phyloP scores from a whole-genome alignment of 495 filamentous ascomycete species.

The Neurospora sp. region DNA sequence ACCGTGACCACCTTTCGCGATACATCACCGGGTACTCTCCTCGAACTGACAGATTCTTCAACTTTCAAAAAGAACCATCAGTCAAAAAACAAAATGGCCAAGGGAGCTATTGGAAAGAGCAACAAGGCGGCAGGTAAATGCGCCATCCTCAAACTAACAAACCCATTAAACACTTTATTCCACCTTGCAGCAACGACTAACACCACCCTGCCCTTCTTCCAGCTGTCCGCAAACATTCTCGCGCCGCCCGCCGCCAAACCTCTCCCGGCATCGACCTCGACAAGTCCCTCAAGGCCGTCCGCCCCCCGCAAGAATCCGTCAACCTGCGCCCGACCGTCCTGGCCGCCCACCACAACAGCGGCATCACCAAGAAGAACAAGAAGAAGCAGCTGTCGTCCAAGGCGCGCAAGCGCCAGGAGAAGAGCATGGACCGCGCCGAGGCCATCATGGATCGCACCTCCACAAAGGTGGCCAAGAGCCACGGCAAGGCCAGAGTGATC shows the following conservation, averaged over 20 bases:
- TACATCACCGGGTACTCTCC: background rate
- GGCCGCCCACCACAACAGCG: constrained; percentile 47
- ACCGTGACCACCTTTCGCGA: background rate
- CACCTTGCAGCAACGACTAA: background rate
- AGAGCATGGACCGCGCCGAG: constrained; percentile 64
- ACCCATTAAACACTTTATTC: background rate
- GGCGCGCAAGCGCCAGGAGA: constrained; percentile 58
- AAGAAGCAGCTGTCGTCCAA: constrained; percentile 50
- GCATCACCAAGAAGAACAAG: constrained; percentile 53
- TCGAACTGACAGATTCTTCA: background rate
- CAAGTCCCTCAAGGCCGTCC: constrained; percentile 58
- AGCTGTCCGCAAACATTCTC: constrained; percentile 50
- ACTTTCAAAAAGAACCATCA: background rate
- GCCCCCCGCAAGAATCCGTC: constrained; percentile 42
- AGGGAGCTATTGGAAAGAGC: constrained; percentile 30
- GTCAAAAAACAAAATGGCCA: constrained; percentile 23
- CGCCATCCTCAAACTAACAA: background rate
- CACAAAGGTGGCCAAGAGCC: constrained; percentile 59
- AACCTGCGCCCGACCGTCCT: constrained; percentile 50
- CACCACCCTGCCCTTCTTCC: background rate
- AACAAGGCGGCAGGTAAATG: constrained; percentile 23
- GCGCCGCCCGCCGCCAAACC: constrained; percentile 60
- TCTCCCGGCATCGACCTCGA: constrained; percentile 64
- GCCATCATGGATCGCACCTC: constrained; percentile 58
- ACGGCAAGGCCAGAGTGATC: constrained; percentile 49